Conservation (phyloP, 345 rosid species). For the Aquilaria yunnanensis region DNA sequence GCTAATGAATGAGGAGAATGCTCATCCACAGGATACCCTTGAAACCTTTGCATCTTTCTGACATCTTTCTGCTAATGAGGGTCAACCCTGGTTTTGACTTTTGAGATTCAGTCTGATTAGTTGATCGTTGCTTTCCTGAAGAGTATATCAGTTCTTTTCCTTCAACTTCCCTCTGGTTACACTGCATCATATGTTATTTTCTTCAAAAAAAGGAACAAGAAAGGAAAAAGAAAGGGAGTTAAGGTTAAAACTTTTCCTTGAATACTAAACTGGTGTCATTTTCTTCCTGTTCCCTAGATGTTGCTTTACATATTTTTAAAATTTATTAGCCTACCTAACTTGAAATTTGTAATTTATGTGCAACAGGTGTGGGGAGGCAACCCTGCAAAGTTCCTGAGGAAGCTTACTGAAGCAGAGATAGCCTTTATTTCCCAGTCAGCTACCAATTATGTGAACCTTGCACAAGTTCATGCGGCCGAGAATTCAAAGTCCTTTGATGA, state of each 20-base stretch:
- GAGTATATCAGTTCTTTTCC: no score
- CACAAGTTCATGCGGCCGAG: conserved; percentile 85
- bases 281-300: not conserved
- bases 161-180: no score
- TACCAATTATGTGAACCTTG: conserved; percentile 75
- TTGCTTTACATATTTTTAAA: not conserved
- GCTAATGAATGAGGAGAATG: no score
- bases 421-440: conserved; percentile 74
- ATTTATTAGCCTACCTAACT: not conserved
- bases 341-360: not conserved
- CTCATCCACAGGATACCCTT: no score
- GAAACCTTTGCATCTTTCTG: no score
- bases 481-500: conserved; percentile 73
- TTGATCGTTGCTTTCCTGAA: not conserved
- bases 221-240: not conserved
- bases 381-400: conserved; percentile 90
- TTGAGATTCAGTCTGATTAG: not conserved
- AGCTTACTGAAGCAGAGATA: conserved; percentile 67
- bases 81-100: no score
- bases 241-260: not conserved
- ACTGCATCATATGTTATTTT: not conserved
- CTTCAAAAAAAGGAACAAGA: not conserved
- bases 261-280: not conserved
- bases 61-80: no score
- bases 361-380: conserved; percentile 95